Evolutionary conservation across 345 rosid species (phyloP), one percentile per base, ranked within the genome.

Genomic region (Hypericum androsaemum): DNA sequence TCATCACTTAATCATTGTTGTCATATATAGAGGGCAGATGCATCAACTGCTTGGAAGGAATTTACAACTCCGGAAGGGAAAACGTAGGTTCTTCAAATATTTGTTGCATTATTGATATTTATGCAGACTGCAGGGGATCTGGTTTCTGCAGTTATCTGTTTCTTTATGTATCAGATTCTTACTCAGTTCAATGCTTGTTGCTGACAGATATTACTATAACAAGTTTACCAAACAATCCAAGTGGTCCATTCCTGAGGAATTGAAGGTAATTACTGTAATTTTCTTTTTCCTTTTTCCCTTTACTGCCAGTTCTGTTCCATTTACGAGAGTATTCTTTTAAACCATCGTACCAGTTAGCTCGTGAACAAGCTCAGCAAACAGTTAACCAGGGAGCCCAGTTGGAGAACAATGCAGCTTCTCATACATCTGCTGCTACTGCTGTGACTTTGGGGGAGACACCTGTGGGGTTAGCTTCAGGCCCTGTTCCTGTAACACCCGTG

Each of bases 41-140:
- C 97, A 36, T 92, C 98, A 37, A 92, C 98, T n/a, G 94, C 80
- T 59, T 92, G 98, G 98, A 92, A 88, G 80, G 98, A 92, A 67
- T 92, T 88, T 64, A 79, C 90, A 10, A 88, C 94, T 43, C 66
- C 78, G 37, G 98, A 88, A 66, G 98, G 97, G 59, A 85, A 72
- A 57, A 92, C 70, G 98, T 92, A 63, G 6, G 84, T 73, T 39
- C 1, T 22, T 48, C 13, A 10, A 15, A 11, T 43, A 11, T 10
- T n/a, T n/a, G 5, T 48, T 41, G 42, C 7, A 14, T 22, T 57
- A 32, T 5, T 42, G 7, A 8, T 13, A 5, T 43, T 36, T 47
- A 54, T 22, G 32, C 32, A 1, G 32, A 7, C 55, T 48, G 43
- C 9, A 28, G 13, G 14, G 15, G 41, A 28, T 10, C 10, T 62